phyloP scores from a whole-genome alignment of 208 protist genomes.

The Crithidia sp. region DNA sequence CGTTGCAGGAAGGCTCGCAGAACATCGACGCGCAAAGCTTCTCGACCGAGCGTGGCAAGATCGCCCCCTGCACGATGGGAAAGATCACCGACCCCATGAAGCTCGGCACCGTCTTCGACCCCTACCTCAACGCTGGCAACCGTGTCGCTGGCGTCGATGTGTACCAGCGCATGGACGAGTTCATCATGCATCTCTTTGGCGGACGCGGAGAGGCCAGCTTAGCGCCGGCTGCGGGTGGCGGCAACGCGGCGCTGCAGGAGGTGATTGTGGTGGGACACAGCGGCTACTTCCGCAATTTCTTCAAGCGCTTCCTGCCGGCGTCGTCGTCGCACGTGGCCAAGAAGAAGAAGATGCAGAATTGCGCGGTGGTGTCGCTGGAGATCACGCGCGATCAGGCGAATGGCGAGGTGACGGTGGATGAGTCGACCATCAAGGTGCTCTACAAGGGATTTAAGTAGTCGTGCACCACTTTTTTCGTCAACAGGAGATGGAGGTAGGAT shows the following conservation, averaged over 20 bases:
- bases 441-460: constrained; percentile 77
- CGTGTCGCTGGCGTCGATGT: constrained; percentile 70
- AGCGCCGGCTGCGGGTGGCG: constrained; percentile 15
- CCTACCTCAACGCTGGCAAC: constrained; percentile 80
- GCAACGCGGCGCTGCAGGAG: constrained; percentile 77
- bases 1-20: constrained; percentile 88
- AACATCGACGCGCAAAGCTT: constrained; percentile 93
- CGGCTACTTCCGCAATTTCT: constrained; percentile 89
- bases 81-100: constrained; percentile 42
- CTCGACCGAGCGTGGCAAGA: constrained; percentile 73
- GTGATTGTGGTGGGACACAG: constrained; percentile 93
- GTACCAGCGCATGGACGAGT: constrained; percentile 84
- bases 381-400: constrained; percentile 66
- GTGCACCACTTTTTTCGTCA: background rate
- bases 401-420: constrained; percentile 73
- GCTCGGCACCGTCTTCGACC: constrained; percentile 59
- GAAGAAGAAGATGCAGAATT: constrained; percentile 90
- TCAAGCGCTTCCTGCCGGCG: constrained; percentile 84
- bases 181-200: constrained; percentile 76
- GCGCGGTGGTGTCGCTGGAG: constrained; percentile 84
- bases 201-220: constrained; percentile 30
- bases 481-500: too few species aligned
- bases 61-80: constrained; percentile 69
- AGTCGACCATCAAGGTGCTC: constrained; percentile 69
- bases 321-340: constrained; percentile 70